Conservation (phyloP, 176 grass and related monocot genomes). For the Oryza meridionalis region DNA sequence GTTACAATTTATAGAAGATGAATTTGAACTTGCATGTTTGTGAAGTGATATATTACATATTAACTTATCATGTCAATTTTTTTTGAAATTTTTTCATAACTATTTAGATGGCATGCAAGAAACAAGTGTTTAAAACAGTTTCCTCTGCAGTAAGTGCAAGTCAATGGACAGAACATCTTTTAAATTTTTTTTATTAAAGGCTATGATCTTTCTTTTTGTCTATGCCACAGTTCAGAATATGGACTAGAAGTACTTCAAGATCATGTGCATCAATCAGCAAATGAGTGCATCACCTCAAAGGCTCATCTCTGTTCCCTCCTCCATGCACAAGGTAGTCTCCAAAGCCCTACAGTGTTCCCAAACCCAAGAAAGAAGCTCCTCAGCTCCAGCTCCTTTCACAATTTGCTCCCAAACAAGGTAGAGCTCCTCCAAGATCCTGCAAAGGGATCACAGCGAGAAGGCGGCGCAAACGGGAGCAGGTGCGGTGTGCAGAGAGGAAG, state of each 20-base stretch:
- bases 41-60: too few species aligned
- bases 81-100: too few species aligned
- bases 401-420: conserved; percentile 3
- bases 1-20: too few species aligned
- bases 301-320: conserved; percentile 16
- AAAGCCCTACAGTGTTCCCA: conserved; percentile 32
- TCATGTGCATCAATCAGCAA: conserved; percentile 33
- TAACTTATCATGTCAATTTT: too few species aligned
- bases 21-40: too few species aligned
- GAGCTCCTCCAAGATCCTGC: conserved; percentile 15
- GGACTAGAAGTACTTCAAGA: not conserved
- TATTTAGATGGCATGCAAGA: too few species aligned
- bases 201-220: not conserved
- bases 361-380: not conserved
- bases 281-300: conserved; percentile 29
- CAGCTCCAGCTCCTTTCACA: conserved; percentile 17
- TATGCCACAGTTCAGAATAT: conserved; percentile 29
- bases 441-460: conserved; percentile 4
- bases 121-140: too few species aligned
- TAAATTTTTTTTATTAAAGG: not conserved
- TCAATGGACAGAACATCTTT: conserved; percentile 38
- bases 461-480: not conserved
- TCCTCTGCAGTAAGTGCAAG: conserved; percentile 15
- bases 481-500: not conserved
- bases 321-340: conserved; percentile 21